Percentiles rank a stretch among this genome's conserved stretches.
Conservation (phyloP, 208 protist species). For the Tetramitus jugosus region DNA sequence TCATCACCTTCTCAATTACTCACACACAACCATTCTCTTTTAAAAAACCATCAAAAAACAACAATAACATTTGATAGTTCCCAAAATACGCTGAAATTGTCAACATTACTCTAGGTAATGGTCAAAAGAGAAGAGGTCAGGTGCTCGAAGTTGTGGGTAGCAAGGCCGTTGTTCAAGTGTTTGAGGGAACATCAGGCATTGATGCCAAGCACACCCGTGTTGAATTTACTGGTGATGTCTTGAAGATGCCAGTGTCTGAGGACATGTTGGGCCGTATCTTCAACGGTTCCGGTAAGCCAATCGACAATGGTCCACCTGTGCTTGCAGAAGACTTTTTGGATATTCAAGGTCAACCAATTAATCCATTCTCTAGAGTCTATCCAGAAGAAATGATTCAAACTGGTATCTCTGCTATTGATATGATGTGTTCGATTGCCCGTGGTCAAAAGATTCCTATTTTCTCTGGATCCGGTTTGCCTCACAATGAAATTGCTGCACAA, state of each 20-base stretch:
- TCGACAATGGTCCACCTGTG: constrained; percentile 94
- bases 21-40: no score
- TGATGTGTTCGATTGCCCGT: constrained; percentile 99
- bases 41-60: not conserved
- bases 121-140: constrained; percentile 84
- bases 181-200: constrained; percentile 98
- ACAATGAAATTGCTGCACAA: constrained; percentile 99
- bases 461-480: constrained; percentile 98
- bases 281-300: constrained; percentile 98
- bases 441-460: constrained; percentile 99
- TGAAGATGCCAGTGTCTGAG: constrained; percentile 95
- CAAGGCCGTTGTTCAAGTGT: constrained; percentile 99
- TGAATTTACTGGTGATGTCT: constrained; percentile 98
- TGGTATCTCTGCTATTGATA: constrained; percentile 99
- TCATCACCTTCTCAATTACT: not conserved
- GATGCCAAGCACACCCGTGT: constrained; percentile 87
- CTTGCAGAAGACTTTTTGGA: constrained; percentile 98
- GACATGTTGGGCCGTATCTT: constrained; percentile 99
- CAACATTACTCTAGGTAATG: constrained; percentile 94
- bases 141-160: constrained; percentile 96
- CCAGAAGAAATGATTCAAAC: constrained; percentile 99
- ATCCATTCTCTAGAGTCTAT: constrained; percentile 96
- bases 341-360: constrained; percentile 99
- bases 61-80: constrained; percentile 47
- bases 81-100: constrained; percentile 99